Percentiles rank a stretch among this genome's conserved stretches.
These are phyloP conservation scores for Helichrysum umbraculigerum DNA, from an alignment of 129 eudicot genomes.

Conservation along the genomic window DNA sequence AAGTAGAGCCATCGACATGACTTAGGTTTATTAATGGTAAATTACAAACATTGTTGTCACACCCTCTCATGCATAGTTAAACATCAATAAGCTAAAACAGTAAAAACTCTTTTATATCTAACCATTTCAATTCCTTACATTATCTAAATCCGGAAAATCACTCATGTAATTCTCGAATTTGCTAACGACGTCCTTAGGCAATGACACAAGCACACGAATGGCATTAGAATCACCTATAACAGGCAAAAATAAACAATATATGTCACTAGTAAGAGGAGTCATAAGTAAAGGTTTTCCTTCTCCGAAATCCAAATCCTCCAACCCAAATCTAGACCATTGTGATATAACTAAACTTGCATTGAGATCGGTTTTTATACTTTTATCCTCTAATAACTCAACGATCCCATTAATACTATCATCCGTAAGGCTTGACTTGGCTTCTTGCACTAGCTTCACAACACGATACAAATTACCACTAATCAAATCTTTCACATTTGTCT, in stretches of 20 bases:
- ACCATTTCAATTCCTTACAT: slow-evolving; percentile 16
- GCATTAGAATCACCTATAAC: slow-evolving; percentile 50
- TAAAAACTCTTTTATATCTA: slow-evolving; percentile 10
- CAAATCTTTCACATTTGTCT: slow-evolving; percentile 59
- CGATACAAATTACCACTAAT: slow-evolving; percentile 36
- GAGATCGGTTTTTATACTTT: slow-evolving; percentile 57
- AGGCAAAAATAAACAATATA: slow-evolving; percentile 86
- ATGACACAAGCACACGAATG: slow-evolving; percentile 64
- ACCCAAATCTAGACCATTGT: slow-evolving; percentile 84
- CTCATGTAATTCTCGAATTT: slow-evolving; percentile 75
- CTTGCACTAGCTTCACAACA: slow-evolving; percentile 65
- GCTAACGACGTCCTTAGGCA: slow-evolving; percentile 55
- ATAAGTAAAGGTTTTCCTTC: slow-evolving; percentile 74
- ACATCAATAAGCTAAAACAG: not conserved
- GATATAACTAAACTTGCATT: slow-evolving; percentile 76
- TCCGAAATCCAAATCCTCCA: slow-evolving; percentile 88
- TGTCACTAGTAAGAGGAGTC: slow-evolving; percentile 80
- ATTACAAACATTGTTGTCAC: slow-evolving; percentile 5
- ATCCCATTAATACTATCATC: slow-evolving; percentile 54
- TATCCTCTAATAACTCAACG: slow-evolving; percentile 57
- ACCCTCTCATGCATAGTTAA: slow-evolving; percentile 6
- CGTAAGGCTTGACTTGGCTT: slow-evolving; percentile 51
- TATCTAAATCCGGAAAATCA: slow-evolving; percentile 36
- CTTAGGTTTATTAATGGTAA: slow-evolving; percentile 1
- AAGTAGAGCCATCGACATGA: not conserved